Percentiles rank a stretch among this genome's conserved stretches.
Evolutionary conservation across 352 stramenopile species (phyloP).

Genomic region (Phytophthora litchii): DNA sequence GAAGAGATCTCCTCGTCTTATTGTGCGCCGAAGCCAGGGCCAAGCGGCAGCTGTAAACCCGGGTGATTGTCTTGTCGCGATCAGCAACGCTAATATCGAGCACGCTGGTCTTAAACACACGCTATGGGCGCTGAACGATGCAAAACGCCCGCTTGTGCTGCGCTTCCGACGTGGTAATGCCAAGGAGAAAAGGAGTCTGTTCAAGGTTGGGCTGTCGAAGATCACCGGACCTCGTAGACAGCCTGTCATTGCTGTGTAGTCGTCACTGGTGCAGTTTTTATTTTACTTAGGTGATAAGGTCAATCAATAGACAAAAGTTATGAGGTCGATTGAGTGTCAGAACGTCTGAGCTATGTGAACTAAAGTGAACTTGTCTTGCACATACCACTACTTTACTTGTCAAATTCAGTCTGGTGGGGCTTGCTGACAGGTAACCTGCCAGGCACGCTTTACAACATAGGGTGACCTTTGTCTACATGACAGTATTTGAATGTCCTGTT

Average conservation of each 20-base stretch:
- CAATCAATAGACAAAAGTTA: conserved; percentile 20
- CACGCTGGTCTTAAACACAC: conserved; percentile 87
- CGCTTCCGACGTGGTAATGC: conserved; percentile 82
- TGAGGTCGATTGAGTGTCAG: conserved; percentile 25
- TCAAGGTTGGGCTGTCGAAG: conserved; percentile 49
- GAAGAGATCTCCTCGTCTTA: conserved; percentile 68
- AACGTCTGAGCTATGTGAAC: conserved; percentile 1
- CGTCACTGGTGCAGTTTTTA: conserved; percentile 17
- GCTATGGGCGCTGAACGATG: conserved; percentile 83
- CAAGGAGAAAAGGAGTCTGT: conserved; percentile 81
- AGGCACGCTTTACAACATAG: conserved; percentile 56
- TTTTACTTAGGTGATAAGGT: conserved; percentile 25
- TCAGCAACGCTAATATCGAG: conserved; percentile 85
- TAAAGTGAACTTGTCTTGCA: conserved; percentile 1
- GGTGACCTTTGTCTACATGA: conserved; percentile 76
- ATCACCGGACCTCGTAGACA: conserved; percentile 39
- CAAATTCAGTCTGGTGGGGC: conserved; percentile 1
- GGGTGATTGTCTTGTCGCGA: conserved; percentile 82
- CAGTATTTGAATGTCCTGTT: conserved; percentile 66
- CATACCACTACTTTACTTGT: background rate
- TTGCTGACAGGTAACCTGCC: conserved; percentile 1
- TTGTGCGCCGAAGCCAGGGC: conserved; percentile 75
- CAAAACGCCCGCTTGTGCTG: conserved; percentile 71
- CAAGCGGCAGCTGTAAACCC: conserved; percentile 78
- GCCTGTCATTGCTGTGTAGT: conserved; percentile 56